Base-by-base conservation (phyloP, 1,139 yeast genomes). In the Nakaseomyces uthaithaninus region DNA sequence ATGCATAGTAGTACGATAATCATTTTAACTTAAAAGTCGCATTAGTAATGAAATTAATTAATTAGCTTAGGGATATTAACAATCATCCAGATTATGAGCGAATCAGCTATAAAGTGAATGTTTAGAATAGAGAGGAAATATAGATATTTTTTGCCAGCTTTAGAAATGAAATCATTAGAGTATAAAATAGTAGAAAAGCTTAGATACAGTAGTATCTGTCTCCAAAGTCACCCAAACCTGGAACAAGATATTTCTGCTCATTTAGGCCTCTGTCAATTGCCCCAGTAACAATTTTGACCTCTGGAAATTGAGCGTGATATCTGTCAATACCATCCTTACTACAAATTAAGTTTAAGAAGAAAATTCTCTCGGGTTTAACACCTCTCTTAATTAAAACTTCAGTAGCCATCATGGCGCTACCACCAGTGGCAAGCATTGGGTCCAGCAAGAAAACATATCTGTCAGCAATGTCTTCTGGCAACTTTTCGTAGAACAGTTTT, bases 401-500 rank as follows among this genome's bases (percentile, higher is more conserved):
- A 19, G 89, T 86, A 3, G 97, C 98, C 91, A 89, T 84, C 67
- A 85, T 77, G 11, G 97, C 98, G 47, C 95, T 83, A 39, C 98
- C 98, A 47, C 98, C 98, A 17, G 98, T 91, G 28, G 98, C 98
- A 59, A 91, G 73, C 94, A 91, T 84, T 44, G 98, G 98, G 57
- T 91, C 98, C 51, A 91, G 69, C 56, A 91, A 68, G 59, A 91
- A 83, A 17, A 91, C 97, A 55, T 79, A 91, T 52, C 98, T 73
- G 25, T 83, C 83, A 39, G 80, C 67, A 47, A 91, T 89, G 56
- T 91, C 98, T 48, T 78, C 87, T 19, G 98, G 98, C 50, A 91
- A 72, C 63, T 91, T 91, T 53, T 85, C 95, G 62, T 89, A 91
- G 64, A 83, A 91, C 47, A 82, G 64, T 60, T 80, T 80, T 34